phyloP scores from a whole-genome alignment of 306 rosid species.

The barrel medic (Medicago truncatula) region DNA sequence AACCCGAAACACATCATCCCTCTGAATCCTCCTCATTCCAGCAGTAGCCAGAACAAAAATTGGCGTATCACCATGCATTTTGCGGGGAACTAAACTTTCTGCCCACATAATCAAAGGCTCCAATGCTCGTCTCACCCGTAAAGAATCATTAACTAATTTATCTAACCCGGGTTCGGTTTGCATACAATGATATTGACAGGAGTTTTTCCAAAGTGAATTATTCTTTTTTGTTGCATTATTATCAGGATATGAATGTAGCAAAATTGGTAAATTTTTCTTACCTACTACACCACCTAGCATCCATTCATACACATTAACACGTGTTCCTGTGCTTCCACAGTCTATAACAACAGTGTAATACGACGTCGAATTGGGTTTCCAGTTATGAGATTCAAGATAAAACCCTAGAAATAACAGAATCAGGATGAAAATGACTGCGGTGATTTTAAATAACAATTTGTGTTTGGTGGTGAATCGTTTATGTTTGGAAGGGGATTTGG shows the following conservation, averaged over 20 bases:
- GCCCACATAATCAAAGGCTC: conserved; percentile 80
- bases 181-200: conserved; percentile 80
- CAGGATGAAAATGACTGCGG: conserved; percentile 36
- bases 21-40: conserved; percentile 67
- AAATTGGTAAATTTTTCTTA: conserved; percentile 53
- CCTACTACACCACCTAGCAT: conserved; percentile 28
- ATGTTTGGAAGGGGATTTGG: conserved; percentile 72
- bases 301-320: conserved; percentile 77
- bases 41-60: conserved; percentile 82
- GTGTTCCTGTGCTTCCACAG: conserved; percentile 86
- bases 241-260: conserved; percentile 70
- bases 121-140: conserved; percentile 65
- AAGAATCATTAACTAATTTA: conserved; percentile 65
- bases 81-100: conserved; percentile 56
- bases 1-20: conserved; percentile 45
- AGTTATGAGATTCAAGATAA: conserved; percentile 45
- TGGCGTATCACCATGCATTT: conserved; percentile 59
- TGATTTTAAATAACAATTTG: conserved; percentile 42
- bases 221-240: conserved; percentile 44
- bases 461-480: conserved; percentile 51
- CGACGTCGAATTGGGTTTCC: conserved; percentile 43
- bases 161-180: conserved; percentile 90
- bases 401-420: conserved; percentile 56
- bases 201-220: conserved; percentile 54
- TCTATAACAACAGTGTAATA: conserved; percentile 80